Percentiles rank a stretch among this genome's conserved stretches.
These are phyloP conservation scores for Brasenia schreberi DNA, from an alignment of 164 flowering plant species.

Conservation along the genomic window DNA sequence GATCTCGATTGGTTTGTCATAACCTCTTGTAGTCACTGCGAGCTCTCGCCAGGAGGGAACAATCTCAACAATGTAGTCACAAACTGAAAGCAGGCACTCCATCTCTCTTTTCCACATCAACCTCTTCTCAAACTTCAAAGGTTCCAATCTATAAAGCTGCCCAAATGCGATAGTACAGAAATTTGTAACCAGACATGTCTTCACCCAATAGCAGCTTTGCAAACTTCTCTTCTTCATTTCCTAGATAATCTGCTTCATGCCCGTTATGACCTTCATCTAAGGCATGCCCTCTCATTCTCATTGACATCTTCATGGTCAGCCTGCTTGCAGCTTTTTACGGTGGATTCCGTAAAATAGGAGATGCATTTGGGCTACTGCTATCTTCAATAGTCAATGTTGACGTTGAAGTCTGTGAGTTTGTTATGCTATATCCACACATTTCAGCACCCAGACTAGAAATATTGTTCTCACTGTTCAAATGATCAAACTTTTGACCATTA, in stretches of 20 bases:
- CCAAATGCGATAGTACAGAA: conserved; percentile 25
- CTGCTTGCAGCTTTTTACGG: conserved; percentile 17
- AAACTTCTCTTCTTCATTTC: conserved; percentile 56
- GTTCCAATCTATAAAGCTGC: conserved; percentile 3
- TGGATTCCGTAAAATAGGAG: conserved; percentile 42
- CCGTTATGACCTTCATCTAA: conserved; percentile 15
- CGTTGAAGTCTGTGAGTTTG: conserved; percentile 57
- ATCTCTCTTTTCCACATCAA: conserved; percentile 5
- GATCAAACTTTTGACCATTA: conserved; percentile 16
- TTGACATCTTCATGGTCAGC: conserved; percentile 28
- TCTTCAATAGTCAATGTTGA: conserved; percentile 26
- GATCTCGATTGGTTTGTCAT: conserved; percentile 70
- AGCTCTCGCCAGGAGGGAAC: conserved; percentile 2
- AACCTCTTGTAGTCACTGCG: conserved; percentile 23
- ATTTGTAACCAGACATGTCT: conserved; percentile 90
- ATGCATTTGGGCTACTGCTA: conserved; percentile 30
- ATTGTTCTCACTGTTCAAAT: conserved; percentile 26
- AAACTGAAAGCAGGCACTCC: conserved; percentile 2
- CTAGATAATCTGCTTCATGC: conserved; percentile 31
- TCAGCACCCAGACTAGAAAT: conserved; percentile 33
- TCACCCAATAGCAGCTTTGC: conserved; percentile 69
- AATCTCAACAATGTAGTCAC: conserved; percentile 5
- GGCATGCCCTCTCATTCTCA: conserved; percentile 25
- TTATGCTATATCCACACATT: conserved; percentile 44
- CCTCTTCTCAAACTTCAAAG: conserved; percentile 2